Base-by-base conservation (phyloP, 805 yeast species). In the Wickerhamiella azyma region DNA sequence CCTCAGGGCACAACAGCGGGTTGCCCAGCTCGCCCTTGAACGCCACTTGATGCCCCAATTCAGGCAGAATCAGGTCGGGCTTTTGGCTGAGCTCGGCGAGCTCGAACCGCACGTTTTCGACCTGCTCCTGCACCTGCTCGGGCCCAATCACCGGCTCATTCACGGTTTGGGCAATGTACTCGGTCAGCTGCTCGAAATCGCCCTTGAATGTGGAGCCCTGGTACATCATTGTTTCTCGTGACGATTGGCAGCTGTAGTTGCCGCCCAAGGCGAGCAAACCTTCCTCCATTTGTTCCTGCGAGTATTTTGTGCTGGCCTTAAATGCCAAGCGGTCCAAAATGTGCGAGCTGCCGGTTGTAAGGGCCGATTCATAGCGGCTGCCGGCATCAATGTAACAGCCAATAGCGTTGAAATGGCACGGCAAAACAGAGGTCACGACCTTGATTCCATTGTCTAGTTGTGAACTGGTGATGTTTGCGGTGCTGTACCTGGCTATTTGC, bases 321-420 rank as follows among this genome's bases (percentile, higher is more conserved):
- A 65, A 92, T 0, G 97, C 89, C 59, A 92, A 63, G 49, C 96
- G 72, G 60, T 89, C 97, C 56, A 79, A 66, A 26, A 92, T 64
- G 61, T 92, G 97, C 5, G 94, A 78, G 41, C 80, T 68, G 0
- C 98, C 98, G 32, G 76, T 72, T 45, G 77, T 56, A 26, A 59
- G 55, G 2, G 66, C 68, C 26, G 70, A 67, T 63, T 92, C 97
- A 59, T 69, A 85, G 42, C 97, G 71, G 2, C 95, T 80, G 1
- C 98, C 98, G 1, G 94, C 94, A 57, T 83, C 81, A 5, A 92
- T 72, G 58, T 85, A 92, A 39, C 89, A 72, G 1, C 97, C 97
- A 39, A 88, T 63, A 0, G 96, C 94, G 48, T 89, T 73, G 60
- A 92, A 92, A 62, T 88, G 94, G 35, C 94, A 86, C 1, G 96